Conservation (phyloP, 2,329 filamentous ascomycete genomes). For the Fusarium ambrosium region DNA sequence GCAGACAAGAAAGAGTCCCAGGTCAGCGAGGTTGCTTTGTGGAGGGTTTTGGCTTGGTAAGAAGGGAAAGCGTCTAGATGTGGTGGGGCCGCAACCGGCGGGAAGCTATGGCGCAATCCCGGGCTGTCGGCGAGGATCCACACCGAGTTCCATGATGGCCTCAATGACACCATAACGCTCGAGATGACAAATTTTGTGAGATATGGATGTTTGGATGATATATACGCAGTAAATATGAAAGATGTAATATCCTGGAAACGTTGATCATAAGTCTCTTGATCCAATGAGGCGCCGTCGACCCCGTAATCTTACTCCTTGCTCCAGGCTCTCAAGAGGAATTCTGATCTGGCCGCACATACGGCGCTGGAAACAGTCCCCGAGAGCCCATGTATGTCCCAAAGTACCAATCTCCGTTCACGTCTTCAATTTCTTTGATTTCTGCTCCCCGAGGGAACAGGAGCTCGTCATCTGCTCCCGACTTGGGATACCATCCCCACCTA, state of each 20-base stretch:
- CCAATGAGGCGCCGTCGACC: background rate
- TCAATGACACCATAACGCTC: background rate
- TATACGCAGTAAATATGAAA: slow-evolving; percentile 1
- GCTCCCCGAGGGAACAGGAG: slow-evolving; percentile 86
- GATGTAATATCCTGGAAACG: background rate
- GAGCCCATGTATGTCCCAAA: slow-evolving; percentile 87
- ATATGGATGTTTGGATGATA: background rate
- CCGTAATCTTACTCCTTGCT: slow-evolving; percentile 1
- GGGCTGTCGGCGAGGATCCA: slow-evolving; percentile 43
- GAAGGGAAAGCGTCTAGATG: slow-evolving; percentile 27
- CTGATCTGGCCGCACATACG: slow-evolving; percentile 73
- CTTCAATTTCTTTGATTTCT: slow-evolving; percentile 85
- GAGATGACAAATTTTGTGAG: background rate
- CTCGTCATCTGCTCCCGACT: slow-evolving; percentile 76
- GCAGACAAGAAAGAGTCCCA: slow-evolving; percentile 6
- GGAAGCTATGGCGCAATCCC: slow-evolving; percentile 47
- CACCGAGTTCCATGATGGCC: slow-evolving; percentile 43
- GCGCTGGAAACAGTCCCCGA: slow-evolving; percentile 84
- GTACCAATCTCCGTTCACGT: slow-evolving; percentile 93
- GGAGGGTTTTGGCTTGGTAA: slow-evolving; percentile 24
- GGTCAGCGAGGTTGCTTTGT: slow-evolving; percentile 15
- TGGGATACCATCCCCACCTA: slow-evolving; percentile 84
- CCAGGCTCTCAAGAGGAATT: slow-evolving; percentile 21
- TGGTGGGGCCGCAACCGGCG: slow-evolving; percentile 49
- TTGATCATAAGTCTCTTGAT: slow-evolving; percentile 4